Evolutionary conservation across 2,329 filamentous ascomycete genomes (phyloP).

Genomic region (Alternaria panax): DNA sequence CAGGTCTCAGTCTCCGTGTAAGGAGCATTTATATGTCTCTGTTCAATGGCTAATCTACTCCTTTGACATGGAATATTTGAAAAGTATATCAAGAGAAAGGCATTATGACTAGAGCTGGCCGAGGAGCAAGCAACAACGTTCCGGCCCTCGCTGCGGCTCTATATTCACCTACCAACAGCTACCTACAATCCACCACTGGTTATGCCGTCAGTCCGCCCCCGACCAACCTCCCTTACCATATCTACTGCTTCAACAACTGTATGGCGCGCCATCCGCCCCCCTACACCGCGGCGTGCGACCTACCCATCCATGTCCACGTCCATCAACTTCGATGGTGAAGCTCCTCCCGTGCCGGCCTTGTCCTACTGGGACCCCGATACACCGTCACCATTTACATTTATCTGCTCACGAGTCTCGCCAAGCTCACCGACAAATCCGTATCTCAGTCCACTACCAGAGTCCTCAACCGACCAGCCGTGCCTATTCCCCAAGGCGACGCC

Average conservation of each 20-base stretch:
- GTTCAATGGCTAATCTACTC: neutral
- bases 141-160: neutral
- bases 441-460: slow-evolving; percentile 14
- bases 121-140: neutral
- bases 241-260: slow-evolving; percentile 3
- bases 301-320: slow-evolving; percentile 8
- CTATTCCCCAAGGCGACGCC: slow-evolving; percentile 15
- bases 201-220: slow-evolving; percentile 19
- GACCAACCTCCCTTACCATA: slow-evolving; percentile 24
- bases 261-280: slow-evolving; percentile 21
- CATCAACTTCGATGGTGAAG: neutral
- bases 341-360: slow-evolving; percentile 20
- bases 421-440: slow-evolving; percentile 26
- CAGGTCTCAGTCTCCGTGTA: neutral
- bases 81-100: neutral
- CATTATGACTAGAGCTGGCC: neutral
- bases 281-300: slow-evolving; percentile 24
- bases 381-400: slow-evolving; percentile 11
- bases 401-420: neutral
- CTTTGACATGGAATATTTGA: neutral
- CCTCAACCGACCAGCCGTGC: neutral
- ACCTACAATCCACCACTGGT: neutral
- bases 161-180: neutral
- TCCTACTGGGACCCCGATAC: slow-evolving; percentile 31
- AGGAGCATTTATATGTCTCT: neutral